Conservation (phyloP, 495 filamentous ascomycete genomes). For the Neurospora sp. region DNA sequence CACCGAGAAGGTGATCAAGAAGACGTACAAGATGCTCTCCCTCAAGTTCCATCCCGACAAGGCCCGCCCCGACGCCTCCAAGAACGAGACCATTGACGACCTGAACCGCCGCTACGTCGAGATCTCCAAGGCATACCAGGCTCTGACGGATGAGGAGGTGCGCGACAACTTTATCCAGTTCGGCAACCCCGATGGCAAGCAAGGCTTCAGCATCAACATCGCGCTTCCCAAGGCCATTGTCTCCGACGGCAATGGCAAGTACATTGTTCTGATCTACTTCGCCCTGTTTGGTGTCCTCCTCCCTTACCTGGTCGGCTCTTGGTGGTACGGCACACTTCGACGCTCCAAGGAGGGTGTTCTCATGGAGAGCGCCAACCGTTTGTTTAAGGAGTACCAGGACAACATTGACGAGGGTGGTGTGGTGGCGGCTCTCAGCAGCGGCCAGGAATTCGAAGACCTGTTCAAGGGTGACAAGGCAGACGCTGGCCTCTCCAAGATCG, state of each 20-base stretch:
- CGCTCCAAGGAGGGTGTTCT: conserved; percentile 86
- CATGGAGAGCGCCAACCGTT: conserved; percentile 81
- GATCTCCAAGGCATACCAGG: conserved; percentile 92
- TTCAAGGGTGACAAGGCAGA: conserved; percentile 67
- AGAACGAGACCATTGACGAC: conserved; percentile 79
- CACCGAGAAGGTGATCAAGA: conserved; percentile 82
- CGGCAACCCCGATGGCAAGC: conserved; percentile 95
- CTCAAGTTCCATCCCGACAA: conserved; percentile 91
- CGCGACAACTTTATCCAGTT: conserved; percentile 94
- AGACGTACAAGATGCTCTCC: conserved; percentile 74
- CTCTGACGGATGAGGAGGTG: conserved; percentile 91
- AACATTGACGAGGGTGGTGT: conserved; percentile 70
- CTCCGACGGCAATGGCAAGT: conserved; percentile 89
- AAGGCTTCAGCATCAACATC: conserved; percentile 96
- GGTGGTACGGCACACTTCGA: conserved; percentile 96
- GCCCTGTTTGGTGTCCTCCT: conserved; percentile 76
- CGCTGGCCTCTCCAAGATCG: conserved; percentile 65
- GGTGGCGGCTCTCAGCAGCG: conserved; percentile 67
- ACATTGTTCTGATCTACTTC: conserved; percentile 84
- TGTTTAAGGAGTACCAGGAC: conserved; percentile 88
- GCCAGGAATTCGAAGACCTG: conserved; percentile 61
- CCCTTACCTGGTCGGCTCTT: conserved; percentile 87
- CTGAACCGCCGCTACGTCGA: conserved; percentile 88
- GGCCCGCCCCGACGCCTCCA: conserved; percentile 63
- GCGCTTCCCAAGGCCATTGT: conserved; percentile 90